Evolutionary conservation across 352 stramenopile genomes (phyloP), one percentile per base, ranked within the genome.

Genomic region (Globisporangium megalacanthum): DNA sequence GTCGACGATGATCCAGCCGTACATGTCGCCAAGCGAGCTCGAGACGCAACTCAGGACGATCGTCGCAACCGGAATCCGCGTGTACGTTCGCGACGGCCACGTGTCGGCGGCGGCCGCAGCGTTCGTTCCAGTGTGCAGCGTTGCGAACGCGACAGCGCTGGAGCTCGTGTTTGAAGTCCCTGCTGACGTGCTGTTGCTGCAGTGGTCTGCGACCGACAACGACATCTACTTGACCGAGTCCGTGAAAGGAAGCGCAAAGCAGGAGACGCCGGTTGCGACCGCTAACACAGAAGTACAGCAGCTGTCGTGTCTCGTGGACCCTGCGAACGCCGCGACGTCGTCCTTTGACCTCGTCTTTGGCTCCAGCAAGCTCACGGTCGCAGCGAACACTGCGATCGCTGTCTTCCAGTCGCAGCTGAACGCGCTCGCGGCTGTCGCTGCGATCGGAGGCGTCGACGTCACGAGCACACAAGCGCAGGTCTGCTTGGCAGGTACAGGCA

Each of bases 91-190:
- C 6, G 29, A 66, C 0, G 61, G 56, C n/a, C 61, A 69, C 13
- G 25, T 74, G 6, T 47, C 66, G 0, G 57, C 70, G 7, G 47
- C 59, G 4, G 60, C 61, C 4, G 61, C 66, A 6, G 51, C 53
- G 7, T 91, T 82, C 44, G 54, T 67, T 22, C 71, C 78, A 1
- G 78, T 94, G 9, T 94, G 84, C 47, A 88, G 75, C 50, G 61
- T 88, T 2, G 64, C 65, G 6, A 77, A 68, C 13, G 55, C 72
- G 0, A 54, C 31, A 4, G 42, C 46, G 4, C 66, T 92, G 10
- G 62, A 76, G 20, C 79, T 94, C 45, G 70, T 88, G n/a, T 94
- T 92, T 64, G 69, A 82, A 37, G 69, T 68, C 1, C 77, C 80
- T 2, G 45, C 42, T 0, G 79, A 91, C 42, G 66, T 79, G 6